These are phyloP conservation scores for Talaromyces amestolkiae DNA, from an alignment of 2,329 filamentous ascomycete species.

Conservation along the genomic window DNA sequence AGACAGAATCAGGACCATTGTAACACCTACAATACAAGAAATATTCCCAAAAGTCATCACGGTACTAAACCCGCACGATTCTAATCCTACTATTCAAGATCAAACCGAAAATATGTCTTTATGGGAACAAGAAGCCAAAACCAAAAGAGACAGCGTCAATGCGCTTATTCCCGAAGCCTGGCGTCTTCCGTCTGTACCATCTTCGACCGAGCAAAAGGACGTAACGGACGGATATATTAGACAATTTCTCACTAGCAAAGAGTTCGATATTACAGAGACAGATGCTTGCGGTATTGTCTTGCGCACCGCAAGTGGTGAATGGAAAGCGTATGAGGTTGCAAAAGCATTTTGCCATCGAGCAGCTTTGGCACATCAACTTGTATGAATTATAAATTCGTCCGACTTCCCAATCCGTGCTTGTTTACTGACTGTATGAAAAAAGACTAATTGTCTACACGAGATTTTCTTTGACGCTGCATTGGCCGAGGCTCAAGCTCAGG, in stretches of 20 bases:
- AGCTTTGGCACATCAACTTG: constrained; percentile 29
- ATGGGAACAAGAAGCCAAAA: neutral
- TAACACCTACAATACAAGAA: neutral
- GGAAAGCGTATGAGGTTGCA: neutral
- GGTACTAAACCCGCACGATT: neutral
- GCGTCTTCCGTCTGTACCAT: neutral
- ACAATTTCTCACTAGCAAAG: neutral
- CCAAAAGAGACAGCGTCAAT: neutral
- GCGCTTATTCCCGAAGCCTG: constrained; percentile 8
- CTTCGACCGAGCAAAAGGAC: neutral
- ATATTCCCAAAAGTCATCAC: neutral
- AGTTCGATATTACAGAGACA: constrained; percentile 3
- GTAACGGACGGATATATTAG: neutral
- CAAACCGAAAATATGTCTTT: neutral
- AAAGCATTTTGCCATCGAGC: constrained; percentile 49
- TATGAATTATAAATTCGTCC: neutral
- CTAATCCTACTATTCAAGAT: neutral
- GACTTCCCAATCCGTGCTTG: neutral
- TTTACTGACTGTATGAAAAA: neutral
- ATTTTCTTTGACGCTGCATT: constrained; percentile 27
- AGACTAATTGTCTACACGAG: constrained; percentile 28
- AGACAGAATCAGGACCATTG: neutral
- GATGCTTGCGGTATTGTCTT: constrained; percentile 2
- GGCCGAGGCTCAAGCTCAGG: constrained; percentile 22
- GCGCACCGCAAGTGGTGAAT: neutral